A percentile compares a stretch with the other conserved stretches of the same genome.
Conservation (phyloP, 2,329 filamentous ascomycete genomes). For the Beauveria caledonica region DNA sequence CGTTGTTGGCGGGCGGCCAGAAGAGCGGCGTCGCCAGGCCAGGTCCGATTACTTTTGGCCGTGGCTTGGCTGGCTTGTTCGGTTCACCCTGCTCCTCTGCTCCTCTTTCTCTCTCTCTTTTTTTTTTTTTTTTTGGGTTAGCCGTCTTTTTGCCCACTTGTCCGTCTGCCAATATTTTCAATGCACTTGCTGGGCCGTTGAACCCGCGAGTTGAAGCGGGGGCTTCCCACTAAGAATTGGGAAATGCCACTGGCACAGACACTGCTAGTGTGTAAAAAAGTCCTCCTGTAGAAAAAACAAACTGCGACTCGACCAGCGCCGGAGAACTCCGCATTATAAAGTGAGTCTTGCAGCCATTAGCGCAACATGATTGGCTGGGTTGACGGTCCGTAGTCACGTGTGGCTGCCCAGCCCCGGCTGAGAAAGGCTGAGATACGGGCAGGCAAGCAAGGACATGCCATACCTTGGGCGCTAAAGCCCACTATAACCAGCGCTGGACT, state of each 20-base stretch:
- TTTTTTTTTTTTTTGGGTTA: background rate
- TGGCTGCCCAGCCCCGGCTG: background rate
- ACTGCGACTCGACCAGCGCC: background rate
- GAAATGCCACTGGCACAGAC: background rate
- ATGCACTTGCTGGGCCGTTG: slow-evolving; percentile 4
- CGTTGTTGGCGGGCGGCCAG: background rate
- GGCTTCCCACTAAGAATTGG: background rate
- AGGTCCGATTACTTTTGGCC: background rate
- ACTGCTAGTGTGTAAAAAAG: background rate
- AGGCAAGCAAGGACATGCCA: background rate
- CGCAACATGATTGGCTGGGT: background rate
- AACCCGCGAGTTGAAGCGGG: slow-evolving; percentile 4
- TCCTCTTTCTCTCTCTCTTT: background rate
- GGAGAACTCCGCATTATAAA: background rate
- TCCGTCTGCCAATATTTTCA: background rate
- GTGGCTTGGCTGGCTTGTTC: background rate
- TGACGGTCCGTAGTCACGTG: slow-evolving; percentile 4
- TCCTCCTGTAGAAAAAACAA: background rate
- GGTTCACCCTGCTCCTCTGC: background rate
- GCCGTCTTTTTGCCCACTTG: background rate
- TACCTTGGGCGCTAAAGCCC: background rate
- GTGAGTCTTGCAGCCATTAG: background rate
- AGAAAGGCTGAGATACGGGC: background rate
- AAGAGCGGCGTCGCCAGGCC: background rate
- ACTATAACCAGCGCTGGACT: background rate